Base-by-base conservation (phyloP, 2,329 filamentous ascomycete genomes). In the Dissoconium aciculare region DNA sequence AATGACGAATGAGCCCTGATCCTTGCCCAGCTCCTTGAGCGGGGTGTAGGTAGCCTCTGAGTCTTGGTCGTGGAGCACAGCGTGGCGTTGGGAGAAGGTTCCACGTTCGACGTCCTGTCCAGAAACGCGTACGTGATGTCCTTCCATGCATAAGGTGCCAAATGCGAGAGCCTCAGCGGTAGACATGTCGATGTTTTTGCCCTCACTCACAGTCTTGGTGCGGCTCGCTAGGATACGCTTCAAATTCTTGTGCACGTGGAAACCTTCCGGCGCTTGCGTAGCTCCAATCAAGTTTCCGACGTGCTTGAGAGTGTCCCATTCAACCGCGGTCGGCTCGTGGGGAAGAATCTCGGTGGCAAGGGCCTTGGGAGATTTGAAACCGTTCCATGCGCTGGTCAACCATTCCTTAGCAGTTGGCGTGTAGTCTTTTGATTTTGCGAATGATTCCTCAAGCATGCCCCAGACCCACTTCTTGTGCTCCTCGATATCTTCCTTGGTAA, bases 401-500 rank as follows among this genome's bases (percentile, higher is more conserved):
- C 89, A 98, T 62, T 98, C 89, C 64, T 93, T 92, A 43, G 85
- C 81, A 24, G 81, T 91, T 27, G 89, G 83, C 58, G 87, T 79
- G 62, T 98, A 98, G 51, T 98, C 87, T 62, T 91, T 95, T 60
- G 85, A 93, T 60, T 87, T 84, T 50, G 83, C 70, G 59, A 95
- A 98, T 63, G 84, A 94, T 58, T 95, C 87, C 53, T 93, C 87
- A 35, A 98, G 69, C 85, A 95, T 95, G 39, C 81, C 81, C 89
- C 87, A 98, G 37, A 95, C 89, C 89, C 89, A 98, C 58, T 91
- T 81, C 70, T 92, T 93, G 69, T 98, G 89, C 67, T 98, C 89
- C 36, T 98, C 87, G 37, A 98, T 78, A 54, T 98, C 89, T 50
- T 89, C 85, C 64, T 93, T 87, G 45, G 82, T 93, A 63, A 98